Percentiles rank a stretch among this genome's conserved stretches.
phyloP scores from a whole-genome alignment of 176 grass and related monocot species.

The Eragrostis curvula region DNA sequence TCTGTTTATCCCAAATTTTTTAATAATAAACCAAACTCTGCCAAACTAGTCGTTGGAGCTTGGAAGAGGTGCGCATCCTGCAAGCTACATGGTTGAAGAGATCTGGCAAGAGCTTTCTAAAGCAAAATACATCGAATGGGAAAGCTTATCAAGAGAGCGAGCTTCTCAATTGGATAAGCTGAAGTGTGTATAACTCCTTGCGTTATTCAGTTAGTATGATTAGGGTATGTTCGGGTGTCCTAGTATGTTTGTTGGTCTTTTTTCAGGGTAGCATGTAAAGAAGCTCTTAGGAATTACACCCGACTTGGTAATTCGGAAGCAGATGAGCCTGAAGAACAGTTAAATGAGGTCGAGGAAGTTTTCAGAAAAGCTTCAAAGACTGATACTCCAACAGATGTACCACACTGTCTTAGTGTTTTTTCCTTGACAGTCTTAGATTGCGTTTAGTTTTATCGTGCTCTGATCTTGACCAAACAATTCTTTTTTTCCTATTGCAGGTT shows the following conservation, averaged over 20 bases:
- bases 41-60: constrained; percentile 81
- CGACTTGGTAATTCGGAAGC: constrained; percentile 46
- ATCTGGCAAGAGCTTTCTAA: constrained; percentile 81
- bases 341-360: constrained; percentile 64
- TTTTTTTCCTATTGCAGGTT: constrained; percentile 53
- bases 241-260: constrained; percentile 6
- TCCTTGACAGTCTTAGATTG: neutral
- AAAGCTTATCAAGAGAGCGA: constrained; percentile 60
- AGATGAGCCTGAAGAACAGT: constrained; percentile 53
- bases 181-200: constrained; percentile 50
- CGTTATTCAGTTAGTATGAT: constrained; percentile 17
- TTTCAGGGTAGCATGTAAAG: constrained; percentile 71
- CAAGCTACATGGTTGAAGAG: constrained; percentile 84
- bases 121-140: constrained; percentile 92
- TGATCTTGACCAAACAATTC: neutral
- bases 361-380: constrained; percentile 61
- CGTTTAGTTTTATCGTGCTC: neutral
- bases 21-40: constrained; percentile 34
- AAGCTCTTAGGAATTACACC: constrained; percentile 66
- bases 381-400: constrained; percentile 77
- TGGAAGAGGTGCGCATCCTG: constrained; percentile 71
- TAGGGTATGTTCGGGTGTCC: neutral
- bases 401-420: neutral
- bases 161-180: constrained; percentile 51
- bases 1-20: constrained; percentile 28